phyloP scores from a whole-genome alignment of 2,329 filamentous ascomycete genomes.

The Phyllosticta citrichinensis region DNA sequence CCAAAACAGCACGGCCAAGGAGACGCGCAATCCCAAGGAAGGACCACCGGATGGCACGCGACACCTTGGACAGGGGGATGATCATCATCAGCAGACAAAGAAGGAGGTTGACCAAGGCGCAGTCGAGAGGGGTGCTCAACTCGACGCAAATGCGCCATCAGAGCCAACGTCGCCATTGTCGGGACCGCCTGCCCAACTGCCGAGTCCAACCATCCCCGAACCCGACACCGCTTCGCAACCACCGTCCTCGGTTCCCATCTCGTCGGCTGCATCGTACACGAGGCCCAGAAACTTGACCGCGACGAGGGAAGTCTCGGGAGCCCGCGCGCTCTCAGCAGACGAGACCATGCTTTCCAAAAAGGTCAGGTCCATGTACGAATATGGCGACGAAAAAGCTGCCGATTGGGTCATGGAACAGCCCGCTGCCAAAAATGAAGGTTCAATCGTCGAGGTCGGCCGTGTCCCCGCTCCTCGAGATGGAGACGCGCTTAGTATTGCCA shows the following conservation, averaged over 20 bases:
- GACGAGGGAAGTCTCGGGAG: constrained; percentile 13
- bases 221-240: not conserved
- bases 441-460: not conserved
- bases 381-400: constrained; percentile 46
- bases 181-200: not conserved
- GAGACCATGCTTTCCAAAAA: constrained; percentile 53
- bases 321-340: constrained; percentile 50
- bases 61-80: not conserved
- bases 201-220: not conserved
- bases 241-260: not conserved
- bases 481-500: not conserved
- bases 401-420: constrained; percentile 26
- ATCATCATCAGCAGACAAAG: not conserved
- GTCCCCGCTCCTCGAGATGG: not conserved
- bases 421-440: constrained; percentile 7
- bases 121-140: not conserved
- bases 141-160: not conserved
- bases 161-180: not conserved
- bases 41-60: not conserved
- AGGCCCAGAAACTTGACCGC: constrained; percentile 3
- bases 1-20: constrained; percentile 12
- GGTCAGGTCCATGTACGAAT: constrained; percentile 54
- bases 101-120: not conserved
- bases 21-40: constrained; percentile 3
- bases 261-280: not conserved